These are phyloP conservation scores for Lagenaria siceraria DNA, from an alignment of 306 rosid genomes.

Conservation along the genomic window DNA sequence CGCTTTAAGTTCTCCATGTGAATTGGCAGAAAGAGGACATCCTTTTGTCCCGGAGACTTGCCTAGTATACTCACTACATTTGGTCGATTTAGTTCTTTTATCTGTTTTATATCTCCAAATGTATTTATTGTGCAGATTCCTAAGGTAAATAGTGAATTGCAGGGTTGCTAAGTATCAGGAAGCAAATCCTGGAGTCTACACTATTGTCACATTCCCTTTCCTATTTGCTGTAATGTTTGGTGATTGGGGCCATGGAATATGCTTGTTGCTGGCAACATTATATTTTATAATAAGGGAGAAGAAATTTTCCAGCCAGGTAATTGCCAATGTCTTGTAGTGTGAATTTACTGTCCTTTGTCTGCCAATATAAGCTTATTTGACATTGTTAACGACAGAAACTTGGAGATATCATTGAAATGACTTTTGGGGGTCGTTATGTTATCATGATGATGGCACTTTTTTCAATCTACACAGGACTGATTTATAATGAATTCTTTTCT, in stretches of 20 bases:
- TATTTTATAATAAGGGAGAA: conserved; percentile 58
- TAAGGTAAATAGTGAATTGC: conserved; percentile 6
- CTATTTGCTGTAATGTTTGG: conserved; percentile 89
- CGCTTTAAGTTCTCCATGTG: not conserved
- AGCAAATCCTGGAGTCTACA: conserved; percentile 67
- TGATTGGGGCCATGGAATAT: conserved; percentile 84
- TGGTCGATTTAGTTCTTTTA: not conserved
- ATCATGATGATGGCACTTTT: conserved; percentile 72
- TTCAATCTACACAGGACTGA: conserved; percentile 75
- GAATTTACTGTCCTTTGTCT: conserved; percentile 7
- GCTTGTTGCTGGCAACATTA: conserved; percentile 59
- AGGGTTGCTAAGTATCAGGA: conserved; percentile 77
- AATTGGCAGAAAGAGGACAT: not conserved
- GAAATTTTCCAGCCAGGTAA: conserved; percentile 49
- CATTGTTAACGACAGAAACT: conserved; percentile 56
- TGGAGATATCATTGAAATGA: conserved; percentile 75
- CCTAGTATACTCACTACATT: not conserved
- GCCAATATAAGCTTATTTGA: conserved; percentile 16
- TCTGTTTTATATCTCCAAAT: not conserved
- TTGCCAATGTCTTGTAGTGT: conserved; percentile 12
- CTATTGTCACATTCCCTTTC: conserved; percentile 65
- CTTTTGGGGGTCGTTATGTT: conserved; percentile 67
- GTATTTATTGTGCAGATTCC: not conserved
- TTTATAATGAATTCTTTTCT: conserved; percentile 74
- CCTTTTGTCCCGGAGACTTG: not conserved